phyloP scores from a whole-genome alignment of 495 filamentous ascomycete genomes.

The Annulohypoxylon maeteangense region DNA sequence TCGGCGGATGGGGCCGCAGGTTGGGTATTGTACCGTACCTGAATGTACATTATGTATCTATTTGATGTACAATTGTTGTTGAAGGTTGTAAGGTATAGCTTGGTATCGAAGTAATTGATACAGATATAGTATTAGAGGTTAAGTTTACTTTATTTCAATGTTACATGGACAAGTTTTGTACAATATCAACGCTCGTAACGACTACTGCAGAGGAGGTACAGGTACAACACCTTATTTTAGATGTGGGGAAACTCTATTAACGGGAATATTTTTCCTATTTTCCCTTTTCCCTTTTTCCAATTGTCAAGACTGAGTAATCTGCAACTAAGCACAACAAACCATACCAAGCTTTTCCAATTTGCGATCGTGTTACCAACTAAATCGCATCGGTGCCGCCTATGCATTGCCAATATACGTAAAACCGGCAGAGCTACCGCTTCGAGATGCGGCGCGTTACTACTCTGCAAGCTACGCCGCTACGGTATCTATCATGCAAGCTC shows the following conservation, averaged over 20 bases:
- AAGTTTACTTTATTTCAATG: not conserved
- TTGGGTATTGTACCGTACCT: not conserved
- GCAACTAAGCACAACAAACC: not conserved
- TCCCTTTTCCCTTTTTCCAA: not conserved
- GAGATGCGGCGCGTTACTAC: slow-evolving; percentile 32
- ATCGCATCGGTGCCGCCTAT: slow-evolving; percentile 13
- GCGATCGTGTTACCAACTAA: not conserved
- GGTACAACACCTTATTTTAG: not conserved
- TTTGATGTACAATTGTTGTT: not conserved
- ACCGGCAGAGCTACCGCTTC: slow-evolving; percentile 29
- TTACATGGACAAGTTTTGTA: not conserved
- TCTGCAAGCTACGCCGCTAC: slow-evolving; percentile 11
- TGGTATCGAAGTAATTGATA: not conserved
- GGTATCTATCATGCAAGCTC: slow-evolving; percentile 6
- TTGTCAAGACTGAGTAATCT: slow-evolving; percentile 6
- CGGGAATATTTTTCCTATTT: not conserved
- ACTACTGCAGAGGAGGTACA: not conserved
- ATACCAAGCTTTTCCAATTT: not conserved
- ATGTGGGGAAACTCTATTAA: not conserved
- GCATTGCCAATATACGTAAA: slow-evolving; percentile 33
- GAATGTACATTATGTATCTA: not conserved
- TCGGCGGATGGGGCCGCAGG: slow-evolving; percentile 22
- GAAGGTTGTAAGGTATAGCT: not conserved
- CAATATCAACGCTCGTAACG: not conserved
- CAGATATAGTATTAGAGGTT: too few relatives aligned